phyloP scores from a whole-genome alignment of 2,329 filamentous ascomycete species.

The Nigrograna mackinnonii region DNA sequence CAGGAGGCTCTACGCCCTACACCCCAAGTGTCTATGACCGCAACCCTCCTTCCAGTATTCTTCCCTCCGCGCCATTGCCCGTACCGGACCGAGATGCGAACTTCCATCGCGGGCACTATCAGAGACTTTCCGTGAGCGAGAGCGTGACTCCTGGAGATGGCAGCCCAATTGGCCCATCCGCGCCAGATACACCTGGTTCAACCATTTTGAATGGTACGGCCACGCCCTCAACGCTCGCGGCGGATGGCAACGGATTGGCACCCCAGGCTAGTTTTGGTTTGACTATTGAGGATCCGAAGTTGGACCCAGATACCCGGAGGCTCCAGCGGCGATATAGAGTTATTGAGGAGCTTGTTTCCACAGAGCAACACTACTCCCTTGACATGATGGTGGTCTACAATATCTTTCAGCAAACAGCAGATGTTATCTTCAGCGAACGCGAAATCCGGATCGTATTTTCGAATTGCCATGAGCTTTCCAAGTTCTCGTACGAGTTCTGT shows the following conservation, averaged over 20 bases:
- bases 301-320: conserved; percentile 58
- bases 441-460: conserved; percentile 91
- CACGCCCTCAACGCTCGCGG: too few species aligned
- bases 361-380: conserved; percentile 85
- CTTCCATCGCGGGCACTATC: too few species aligned
- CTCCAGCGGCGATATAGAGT: conserved; percentile 80
- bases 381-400: conserved; percentile 98
- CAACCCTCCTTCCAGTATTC: conserved; percentile 11
- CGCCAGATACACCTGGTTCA: too few species aligned
- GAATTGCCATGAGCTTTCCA: conserved; percentile 88
- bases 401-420: conserved; percentile 93
- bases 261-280: background rate
- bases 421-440: conserved; percentile 73
- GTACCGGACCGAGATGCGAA: too few species aligned
- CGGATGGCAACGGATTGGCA: background rate
- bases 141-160: too few species aligned
- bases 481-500: conserved; percentile 80
- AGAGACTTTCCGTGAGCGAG: too few species aligned
- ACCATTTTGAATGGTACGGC: too few species aligned
- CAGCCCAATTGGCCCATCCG: too few species aligned
- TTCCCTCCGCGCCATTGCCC: conserved; percentile 6
- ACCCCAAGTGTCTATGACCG: conserved; percentile 16
- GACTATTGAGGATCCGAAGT: conserved; percentile 5
- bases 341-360: conserved; percentile 90
- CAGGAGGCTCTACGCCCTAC: conserved; percentile 5